Evolutionary conservation across 305 asterid genomes (phyloP), one percentile per base, ranked within the genome.

Genomic region (Petunia hybrid): DNA sequence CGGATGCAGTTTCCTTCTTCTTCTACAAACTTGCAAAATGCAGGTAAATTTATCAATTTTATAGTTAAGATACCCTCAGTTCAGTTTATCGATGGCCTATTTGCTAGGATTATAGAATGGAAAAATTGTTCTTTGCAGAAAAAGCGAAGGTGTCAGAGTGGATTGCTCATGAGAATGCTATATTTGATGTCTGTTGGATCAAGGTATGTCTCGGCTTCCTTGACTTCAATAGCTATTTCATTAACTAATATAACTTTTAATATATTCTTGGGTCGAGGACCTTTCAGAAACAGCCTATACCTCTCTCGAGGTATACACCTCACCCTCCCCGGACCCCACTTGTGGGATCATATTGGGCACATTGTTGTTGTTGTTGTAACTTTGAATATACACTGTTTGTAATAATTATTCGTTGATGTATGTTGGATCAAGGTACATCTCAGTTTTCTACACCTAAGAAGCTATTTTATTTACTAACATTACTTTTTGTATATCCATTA

Each of bases 121-220:
- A 6, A 41, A 61, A 22, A 7, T 56, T 36, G 73, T 48, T 35
- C 59, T 79, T 80, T 84, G 84, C 97, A 96, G 99, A 93, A 82
- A 90, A 86, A 74, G 87, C 97, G 38, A 92, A 87, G 87, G 59
- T 91, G 57, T 85, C 83, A 39, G 97, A 89, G 84, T 96, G 98
- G 99, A 77, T 86, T 76, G 99, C 97, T 63, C 98, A 96, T 80
- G 89, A 90, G 43, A 96, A 96, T 84, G 94, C 98, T 66, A 86
- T 96, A 86, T 96, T 94, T 48, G 98, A 96, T 80, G 82, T 91
- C n/a, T 89, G 98, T 77, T 96, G 99, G 99, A 93, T 89, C 89
- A 91, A 94, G 98, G 98, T 94, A 77, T 71, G 6, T 40, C 59
- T 82, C 35, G 36, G 36, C 63, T 73, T 6, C 46, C 31, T 36